A percentile compares a stretch with the other conserved stretches of the same genome.
phyloP scores from a whole-genome alignment of 2,329 filamentous ascomycete species.

The Chrysosporium keratinophilum region DNA sequence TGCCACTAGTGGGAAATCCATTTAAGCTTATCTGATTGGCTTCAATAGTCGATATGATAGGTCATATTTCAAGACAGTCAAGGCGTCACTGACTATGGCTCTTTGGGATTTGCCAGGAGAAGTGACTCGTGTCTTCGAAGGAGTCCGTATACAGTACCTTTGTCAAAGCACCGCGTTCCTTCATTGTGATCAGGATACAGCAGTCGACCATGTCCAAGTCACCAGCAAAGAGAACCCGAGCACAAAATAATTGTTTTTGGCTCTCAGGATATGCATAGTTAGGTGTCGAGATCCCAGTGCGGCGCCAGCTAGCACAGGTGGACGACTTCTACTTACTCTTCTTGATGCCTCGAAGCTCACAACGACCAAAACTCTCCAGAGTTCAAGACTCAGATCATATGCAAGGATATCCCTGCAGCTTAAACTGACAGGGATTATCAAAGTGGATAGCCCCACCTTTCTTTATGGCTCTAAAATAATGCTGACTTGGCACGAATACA shows the following conservation, averaged over 20 bases:
- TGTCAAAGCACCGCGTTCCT: too few species aligned
- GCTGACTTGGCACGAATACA: conserved; percentile 10
- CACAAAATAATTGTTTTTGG: not conserved
- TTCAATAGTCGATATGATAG: conserved; percentile 8
- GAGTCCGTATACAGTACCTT: not conserved
- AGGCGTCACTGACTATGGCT: not conserved
- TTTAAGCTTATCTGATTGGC: conserved; percentile 13
- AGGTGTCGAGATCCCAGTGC: too few species aligned
- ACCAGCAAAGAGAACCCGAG: not conserved
- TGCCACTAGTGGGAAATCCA: conserved; percentile 12
- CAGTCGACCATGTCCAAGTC: too few species aligned
- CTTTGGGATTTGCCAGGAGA: too few species aligned
- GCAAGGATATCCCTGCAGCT: not conserved
- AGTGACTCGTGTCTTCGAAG: not conserved
- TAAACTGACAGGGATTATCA: conserved; percentile 1
- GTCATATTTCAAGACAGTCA: not conserved
- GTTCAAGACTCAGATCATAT: conserved; percentile 1
- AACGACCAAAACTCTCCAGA: not conserved
- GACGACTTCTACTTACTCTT: not conserved
- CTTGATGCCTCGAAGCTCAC: too few species aligned
- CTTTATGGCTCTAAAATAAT: not conserved
- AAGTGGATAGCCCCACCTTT: not conserved
- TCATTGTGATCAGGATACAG: not conserved
- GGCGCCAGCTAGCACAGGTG: not conserved
- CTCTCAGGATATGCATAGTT: not conserved